Percentiles rank a stretch among this genome's conserved stretches.
Conservation (phyloP, 208 protist species). For the Angomonas deanei region DNA sequence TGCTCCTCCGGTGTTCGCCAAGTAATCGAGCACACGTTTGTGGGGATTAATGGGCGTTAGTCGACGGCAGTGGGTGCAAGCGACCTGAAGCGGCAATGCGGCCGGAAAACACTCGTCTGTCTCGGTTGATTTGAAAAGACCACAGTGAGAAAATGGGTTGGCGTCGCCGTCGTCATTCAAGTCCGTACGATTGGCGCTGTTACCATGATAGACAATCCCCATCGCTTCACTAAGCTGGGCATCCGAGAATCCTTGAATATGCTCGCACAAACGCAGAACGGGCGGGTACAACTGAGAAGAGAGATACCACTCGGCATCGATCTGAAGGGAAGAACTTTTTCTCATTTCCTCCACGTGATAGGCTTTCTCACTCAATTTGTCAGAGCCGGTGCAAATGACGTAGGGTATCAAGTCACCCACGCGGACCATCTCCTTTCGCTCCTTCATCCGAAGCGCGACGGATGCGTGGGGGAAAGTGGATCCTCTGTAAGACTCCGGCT, state of each 20-base stretch:
- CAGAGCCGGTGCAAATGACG: constrained; percentile 84
- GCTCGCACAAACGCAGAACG: constrained; percentile 91
- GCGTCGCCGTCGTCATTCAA: constrained; percentile 21
- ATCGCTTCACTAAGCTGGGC: constrained; percentile 84
- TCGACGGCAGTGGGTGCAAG: constrained; percentile 57
- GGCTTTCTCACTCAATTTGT: constrained; percentile 58
- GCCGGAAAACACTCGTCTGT: constrained; percentile 74
- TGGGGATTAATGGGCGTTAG: constrained; percentile 79
- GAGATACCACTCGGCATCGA: constrained; percentile 95
- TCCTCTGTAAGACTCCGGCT: constrained; percentile 94
- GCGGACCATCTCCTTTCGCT: constrained; percentile 87
- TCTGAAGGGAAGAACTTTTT: constrained; percentile 30
- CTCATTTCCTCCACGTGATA: constrained; percentile 88
- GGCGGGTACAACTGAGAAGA: constrained; percentile 93
- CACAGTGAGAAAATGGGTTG: constrained; percentile 71
- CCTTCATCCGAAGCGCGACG: constrained; percentile 92
- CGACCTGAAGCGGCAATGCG: constrained; percentile 63
- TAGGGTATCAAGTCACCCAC: constrained; percentile 96
- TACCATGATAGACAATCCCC: constrained; percentile 51
- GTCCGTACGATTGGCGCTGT: constrained; percentile 13
- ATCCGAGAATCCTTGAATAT: constrained; percentile 87
- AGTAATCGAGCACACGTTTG: constrained; percentile 54
- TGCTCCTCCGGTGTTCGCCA: constrained; percentile 13
- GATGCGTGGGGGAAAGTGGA: constrained; percentile 92
- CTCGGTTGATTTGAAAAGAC: constrained; percentile 60